Evolutionary conservation across 2,329 filamentous ascomycete genomes (phyloP).

Genomic region (Lizonia empirigonia): DNA sequence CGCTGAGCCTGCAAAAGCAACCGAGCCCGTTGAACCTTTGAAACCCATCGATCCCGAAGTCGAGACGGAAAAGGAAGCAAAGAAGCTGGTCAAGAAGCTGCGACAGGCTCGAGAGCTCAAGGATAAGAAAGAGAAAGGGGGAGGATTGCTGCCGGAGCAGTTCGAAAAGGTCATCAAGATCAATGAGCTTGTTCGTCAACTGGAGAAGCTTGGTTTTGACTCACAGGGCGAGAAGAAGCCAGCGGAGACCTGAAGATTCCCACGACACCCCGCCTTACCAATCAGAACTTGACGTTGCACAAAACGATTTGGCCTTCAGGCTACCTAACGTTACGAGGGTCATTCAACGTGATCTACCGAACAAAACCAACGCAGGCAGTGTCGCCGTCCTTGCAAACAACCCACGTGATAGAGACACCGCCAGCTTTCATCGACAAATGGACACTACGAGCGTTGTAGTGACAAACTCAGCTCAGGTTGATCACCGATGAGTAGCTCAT

Average conservation of each 20-base stretch:
- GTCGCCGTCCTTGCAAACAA: not conserved
- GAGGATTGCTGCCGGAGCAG: slow-evolving; percentile 86
- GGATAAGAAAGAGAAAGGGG: slow-evolving; percentile 87
- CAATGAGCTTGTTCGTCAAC: slow-evolving; percentile 85
- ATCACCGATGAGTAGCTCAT: not conserved
- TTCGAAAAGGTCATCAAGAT: slow-evolving; percentile 98
- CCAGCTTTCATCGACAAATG: not conserved
- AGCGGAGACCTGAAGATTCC: slow-evolving; percentile 37
- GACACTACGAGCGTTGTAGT: not conserved
- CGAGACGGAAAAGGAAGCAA: slow-evolving; percentile 90
- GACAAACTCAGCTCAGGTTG: not conserved
- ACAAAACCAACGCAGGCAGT: not conserved
- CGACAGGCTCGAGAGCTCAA: slow-evolving; percentile 90
- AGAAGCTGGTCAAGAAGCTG: slow-evolving; percentile 91
- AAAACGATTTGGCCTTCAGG: not conserved
- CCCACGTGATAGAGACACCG: not conserved
- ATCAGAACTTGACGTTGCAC: not conserved
- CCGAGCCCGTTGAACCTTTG: slow-evolving; percentile 31
- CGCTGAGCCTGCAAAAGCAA: slow-evolving; percentile 21
- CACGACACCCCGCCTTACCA: not conserved
- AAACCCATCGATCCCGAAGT: slow-evolving; percentile 65
- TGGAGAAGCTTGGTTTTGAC: slow-evolving; percentile 85
- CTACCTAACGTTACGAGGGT: not conserved
- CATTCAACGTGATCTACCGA: not conserved
- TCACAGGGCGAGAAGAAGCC: slow-evolving; percentile 72